Base-by-base conservation (phyloP, 1,284 basidiomycete species). In the Vanrija sp. region DNA sequence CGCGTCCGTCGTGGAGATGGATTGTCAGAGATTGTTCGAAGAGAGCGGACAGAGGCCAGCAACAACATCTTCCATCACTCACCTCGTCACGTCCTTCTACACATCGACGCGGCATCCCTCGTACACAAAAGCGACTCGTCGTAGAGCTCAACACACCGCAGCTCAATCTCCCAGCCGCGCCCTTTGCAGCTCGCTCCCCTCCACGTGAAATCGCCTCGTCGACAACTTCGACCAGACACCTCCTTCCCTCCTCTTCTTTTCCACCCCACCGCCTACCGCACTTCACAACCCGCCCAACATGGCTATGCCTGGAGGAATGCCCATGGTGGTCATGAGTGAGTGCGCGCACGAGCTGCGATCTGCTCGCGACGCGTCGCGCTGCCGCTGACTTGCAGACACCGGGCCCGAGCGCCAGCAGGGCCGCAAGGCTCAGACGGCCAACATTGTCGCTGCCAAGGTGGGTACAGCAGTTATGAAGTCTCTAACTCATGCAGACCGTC, bases 391-490 rank as follows among this genome's bases (percentile, higher is more conserved):
- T 62, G 38, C 66, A 93, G 91, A 97, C 82, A 85, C 92, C 57
- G 91, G 88, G 65, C 92, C 93, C 40, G 91, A 96, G 79, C 83
- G 93, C 73, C 90, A 94, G 77, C 87, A 87, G 47, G 94, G 94
- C 52, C 83, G 94, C 67, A 97, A 97, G 80, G 94, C 95, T 3
- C 93, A 97, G 80, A 87, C 91, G 55, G 93, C 91, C 55, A 98
- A 98, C 77, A 98, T 98, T 78, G 92, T 89, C 3, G 93, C 95
- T 16, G 94, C 93, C 45, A 98, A 98, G 83, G 91, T 91, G 51
- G 54, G 81, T 44, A 28, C 42, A 39, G 8, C 2, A 12, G 40
- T 23, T 23, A 5, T 23, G 3, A 10, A 1, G 49, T 46, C 40
- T 51, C 52, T 34, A 43, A 55, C 43, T 0, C n/a, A 15, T 45